Conservation (phyloP, 371 early-diverging fungal genomes). For the Rhizopus delemar region DNA sequence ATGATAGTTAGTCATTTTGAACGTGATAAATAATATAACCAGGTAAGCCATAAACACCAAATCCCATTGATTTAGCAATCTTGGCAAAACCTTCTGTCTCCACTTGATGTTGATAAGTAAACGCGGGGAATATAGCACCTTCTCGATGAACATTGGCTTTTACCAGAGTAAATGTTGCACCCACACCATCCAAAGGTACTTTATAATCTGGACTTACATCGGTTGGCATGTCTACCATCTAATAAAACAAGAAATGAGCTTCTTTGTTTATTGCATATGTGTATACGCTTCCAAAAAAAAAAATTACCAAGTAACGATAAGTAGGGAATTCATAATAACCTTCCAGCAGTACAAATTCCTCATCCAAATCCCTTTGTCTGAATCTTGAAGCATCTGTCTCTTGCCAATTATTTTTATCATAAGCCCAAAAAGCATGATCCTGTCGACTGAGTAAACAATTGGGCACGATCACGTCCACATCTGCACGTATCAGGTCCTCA, state of each 20-base stretch:
- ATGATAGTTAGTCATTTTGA: constrained; percentile 6
- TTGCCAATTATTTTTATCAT: constrained; percentile 70
- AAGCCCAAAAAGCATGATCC: constrained; percentile 51
- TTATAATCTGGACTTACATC: constrained; percentile 33
- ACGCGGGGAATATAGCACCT: constrained; percentile 68
- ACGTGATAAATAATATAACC: constrained; percentile 50
- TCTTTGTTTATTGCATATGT: too few relatives aligned
- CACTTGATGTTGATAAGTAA: constrained; percentile 65
- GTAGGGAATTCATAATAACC: constrained; percentile 51
- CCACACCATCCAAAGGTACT: constrained; percentile 39
- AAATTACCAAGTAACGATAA: constrained; percentile 31
- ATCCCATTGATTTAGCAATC: constrained; percentile 65
- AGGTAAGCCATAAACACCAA: constrained; percentile 52
- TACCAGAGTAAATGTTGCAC: constrained; percentile 55
- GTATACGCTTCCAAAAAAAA: too few relatives aligned
- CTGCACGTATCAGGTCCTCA: constrained; percentile 56
- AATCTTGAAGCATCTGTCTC: constrained; percentile 58
- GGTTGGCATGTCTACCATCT: constrained; percentile 54
- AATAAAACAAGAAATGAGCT: not conserved
- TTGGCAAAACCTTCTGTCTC: constrained; percentile 82
- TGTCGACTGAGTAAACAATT: constrained; percentile 54
- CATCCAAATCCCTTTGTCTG: constrained; percentile 52
- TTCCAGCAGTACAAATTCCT: constrained; percentile 46
- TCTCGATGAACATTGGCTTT: constrained; percentile 70
- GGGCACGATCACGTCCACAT: constrained; percentile 68